These are phyloP conservation scores for Ceratopteris richardii DNA, from an alignment of 75 land plant species.

Conservation along the genomic window DNA sequence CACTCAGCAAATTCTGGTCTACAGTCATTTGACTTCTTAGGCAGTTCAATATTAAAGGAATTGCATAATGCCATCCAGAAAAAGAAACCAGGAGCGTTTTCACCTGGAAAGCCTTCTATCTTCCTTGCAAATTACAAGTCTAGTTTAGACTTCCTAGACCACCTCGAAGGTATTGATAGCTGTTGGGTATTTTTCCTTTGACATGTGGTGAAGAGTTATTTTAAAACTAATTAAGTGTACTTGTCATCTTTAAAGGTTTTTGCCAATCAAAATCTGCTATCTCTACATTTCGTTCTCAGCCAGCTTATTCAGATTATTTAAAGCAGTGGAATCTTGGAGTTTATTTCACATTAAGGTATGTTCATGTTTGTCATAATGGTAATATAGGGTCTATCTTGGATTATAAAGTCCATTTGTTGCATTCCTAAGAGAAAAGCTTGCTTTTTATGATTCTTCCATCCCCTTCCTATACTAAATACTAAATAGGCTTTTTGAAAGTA, in stretches of 20 bases:
- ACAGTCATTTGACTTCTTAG: conserved; percentile 89
- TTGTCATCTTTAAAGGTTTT: conserved; percentile 39
- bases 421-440: too few relatives aligned
- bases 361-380: too few relatives aligned
- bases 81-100: conserved; percentile 82
- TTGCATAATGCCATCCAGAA: conserved; percentile 74
- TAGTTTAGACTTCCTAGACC: conserved; percentile 64
- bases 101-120: conserved; percentile 86
- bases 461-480: too few relatives aligned
- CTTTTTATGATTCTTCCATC: too few relatives aligned
- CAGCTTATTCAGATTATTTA: conserved; percentile 69
- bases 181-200: too few relatives aligned
- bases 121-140: conserved; percentile 88
- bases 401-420: too few relatives aligned
- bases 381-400: too few relatives aligned
- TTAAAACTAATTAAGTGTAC: neutral
- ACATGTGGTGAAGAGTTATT: too few relatives aligned
- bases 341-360: conserved; percentile 83
- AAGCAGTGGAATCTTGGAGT: conserved; percentile 88
- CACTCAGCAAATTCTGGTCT: conserved; percentile 92
- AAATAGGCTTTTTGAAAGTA: too few relatives aligned
- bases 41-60: conserved; percentile 91
- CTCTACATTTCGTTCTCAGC: conserved; percentile 51
- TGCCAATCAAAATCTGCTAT: conserved; percentile 82
- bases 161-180: conserved; percentile 64